Percentiles rank a stretch among this genome's conserved stretches.
These are phyloP conservation scores for Leccinum pellstonianum DNA, from an alignment of 768 basidiomycete genomes.

Conservation along the genomic window DNA sequence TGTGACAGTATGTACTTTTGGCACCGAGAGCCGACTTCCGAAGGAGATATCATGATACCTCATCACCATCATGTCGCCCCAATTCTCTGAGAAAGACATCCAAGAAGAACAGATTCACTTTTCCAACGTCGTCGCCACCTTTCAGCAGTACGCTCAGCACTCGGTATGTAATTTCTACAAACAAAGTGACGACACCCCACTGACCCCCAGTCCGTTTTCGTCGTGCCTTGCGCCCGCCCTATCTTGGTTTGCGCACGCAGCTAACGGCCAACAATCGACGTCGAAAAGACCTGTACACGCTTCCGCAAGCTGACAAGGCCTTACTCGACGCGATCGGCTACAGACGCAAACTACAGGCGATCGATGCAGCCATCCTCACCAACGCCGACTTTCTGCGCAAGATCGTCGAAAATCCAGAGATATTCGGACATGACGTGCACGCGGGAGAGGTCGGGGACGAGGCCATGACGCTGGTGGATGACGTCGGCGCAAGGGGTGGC, in stretches of 20 bases:
- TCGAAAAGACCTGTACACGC: conserved; percentile 71
- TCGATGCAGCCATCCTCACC: conserved; percentile 76
- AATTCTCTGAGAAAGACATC: conserved; percentile 34
- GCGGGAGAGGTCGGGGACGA: conserved; percentile 14
- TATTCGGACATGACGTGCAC: conserved; percentile 60
- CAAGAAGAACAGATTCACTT: conserved; percentile 71
- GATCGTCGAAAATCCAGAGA: conserved; percentile 74
- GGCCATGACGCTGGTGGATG: conserved; percentile 19
- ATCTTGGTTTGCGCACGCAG: conserved; percentile 27
- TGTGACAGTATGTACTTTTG: too few species aligned
- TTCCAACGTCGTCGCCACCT: conserved; percentile 70
- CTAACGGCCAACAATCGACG: conserved; percentile 62
- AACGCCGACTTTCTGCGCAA: conserved; percentile 77
- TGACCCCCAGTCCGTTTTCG: background rate
- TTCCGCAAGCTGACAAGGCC: conserved; percentile 67
- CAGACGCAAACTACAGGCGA: conserved; percentile 71
- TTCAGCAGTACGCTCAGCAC: conserved; percentile 72
- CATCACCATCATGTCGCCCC: conserved; percentile 24
- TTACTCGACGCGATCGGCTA: conserved; percentile 71
- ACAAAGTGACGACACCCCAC: background rate
- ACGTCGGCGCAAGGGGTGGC: background rate
- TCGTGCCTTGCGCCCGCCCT: background rate
- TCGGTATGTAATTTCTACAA: conserved; percentile 35
- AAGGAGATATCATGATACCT: background rate
- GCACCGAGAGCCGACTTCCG: background rate